Evolutionary conservation across 129 eudicot genomes (phyloP).

Genomic region (Daucus carota): DNA sequence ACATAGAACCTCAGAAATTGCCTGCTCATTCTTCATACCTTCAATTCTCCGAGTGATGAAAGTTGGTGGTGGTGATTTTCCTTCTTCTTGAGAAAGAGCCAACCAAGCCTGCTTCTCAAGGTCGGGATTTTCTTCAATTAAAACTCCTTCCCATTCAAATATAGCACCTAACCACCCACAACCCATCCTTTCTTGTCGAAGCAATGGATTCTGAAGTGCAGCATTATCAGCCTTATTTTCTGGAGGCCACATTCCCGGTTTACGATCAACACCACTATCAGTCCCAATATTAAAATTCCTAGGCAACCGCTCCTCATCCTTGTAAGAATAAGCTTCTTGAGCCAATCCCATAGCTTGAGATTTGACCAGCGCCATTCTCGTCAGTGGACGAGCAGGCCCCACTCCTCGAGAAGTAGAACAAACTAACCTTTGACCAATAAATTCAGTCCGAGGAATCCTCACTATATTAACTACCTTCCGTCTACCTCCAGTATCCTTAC

Average conservation of each 20-base stretch:
- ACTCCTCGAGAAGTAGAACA: constrained; percentile 17
- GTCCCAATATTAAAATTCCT: constrained; percentile 18
- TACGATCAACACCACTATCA: constrained; percentile 36
- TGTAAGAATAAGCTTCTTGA: constrained; percentile 45
- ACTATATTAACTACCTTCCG: constrained; percentile 10
- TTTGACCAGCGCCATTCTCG: constrained; percentile 17
- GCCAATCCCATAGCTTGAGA: constrained; percentile 82
- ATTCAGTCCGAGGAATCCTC: constrained; percentile 9
- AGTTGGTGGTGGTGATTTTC: constrained; percentile 63
- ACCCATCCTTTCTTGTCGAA: constrained; percentile 83
- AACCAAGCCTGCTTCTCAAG: constrained; percentile 90
- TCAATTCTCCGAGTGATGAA: constrained; percentile 59
- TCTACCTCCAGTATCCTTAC: constrained; percentile 26
- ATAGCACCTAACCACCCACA: constrained; percentile 97
- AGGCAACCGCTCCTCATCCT: constrained; percentile 39
- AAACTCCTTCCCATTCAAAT: constrained; percentile 95
- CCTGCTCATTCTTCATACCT: constrained; percentile 98
- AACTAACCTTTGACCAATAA: constrained; percentile 25
- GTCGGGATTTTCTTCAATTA: constrained; percentile 73
- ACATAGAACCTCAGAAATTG: constrained; percentile 85
- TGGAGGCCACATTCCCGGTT: constrained; percentile 72
- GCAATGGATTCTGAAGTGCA: constrained; percentile 66
- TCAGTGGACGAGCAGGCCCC: constrained; percentile 16
- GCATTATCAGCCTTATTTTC: constrained; percentile 74
- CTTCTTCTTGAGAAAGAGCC: constrained; percentile 72